phyloP scores from a whole-genome alignment of 768 basidiomycete species.

The Tephrocybe sp. region DNA sequence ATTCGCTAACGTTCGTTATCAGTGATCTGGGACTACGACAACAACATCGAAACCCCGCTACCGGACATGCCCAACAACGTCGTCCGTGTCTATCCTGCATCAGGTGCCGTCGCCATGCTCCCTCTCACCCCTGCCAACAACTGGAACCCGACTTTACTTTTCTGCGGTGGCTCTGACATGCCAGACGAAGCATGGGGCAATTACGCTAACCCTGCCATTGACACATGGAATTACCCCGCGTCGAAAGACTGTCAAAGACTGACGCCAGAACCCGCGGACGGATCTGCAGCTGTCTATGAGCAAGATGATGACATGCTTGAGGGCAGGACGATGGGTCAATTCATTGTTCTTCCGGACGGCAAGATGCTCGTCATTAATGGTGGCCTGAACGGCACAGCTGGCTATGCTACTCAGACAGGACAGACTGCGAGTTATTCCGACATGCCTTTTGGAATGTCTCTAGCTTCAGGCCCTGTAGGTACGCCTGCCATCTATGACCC shows the following conservation, averaged over 20 bases:
- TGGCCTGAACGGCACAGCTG: constrained; percentile 81
- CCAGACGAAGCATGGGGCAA: constrained; percentile 71
- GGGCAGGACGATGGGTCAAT: constrained; percentile 89
- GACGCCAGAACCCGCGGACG: constrained; percentile 79
- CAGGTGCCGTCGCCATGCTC: constrained; percentile 85
- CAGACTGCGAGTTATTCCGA: constrained; percentile 40
- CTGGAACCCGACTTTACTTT: constrained; percentile 80
- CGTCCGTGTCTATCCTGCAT: constrained; percentile 85
- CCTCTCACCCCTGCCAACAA: constrained; percentile 89
- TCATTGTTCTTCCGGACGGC: constrained; percentile 78
- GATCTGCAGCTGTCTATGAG: constrained; percentile 54
- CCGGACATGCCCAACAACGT: constrained; percentile 74
- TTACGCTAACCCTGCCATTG: constrained; percentile 69
- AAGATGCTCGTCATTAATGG: constrained; percentile 81
- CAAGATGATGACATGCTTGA: constrained; percentile 77
- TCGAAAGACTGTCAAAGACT: constrained; percentile 80
- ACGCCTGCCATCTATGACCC: constrained; percentile 74
- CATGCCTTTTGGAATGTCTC: constrained; percentile 61
- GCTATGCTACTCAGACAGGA: constrained; percentile 54
- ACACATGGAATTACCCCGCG: constrained; percentile 72
- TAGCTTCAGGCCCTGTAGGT: constrained; percentile 68
- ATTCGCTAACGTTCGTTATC: background rate
- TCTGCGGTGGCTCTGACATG: constrained; percentile 90
- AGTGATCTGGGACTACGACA: constrained; percentile 52
- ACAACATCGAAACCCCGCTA: constrained; percentile 59